Evolutionary conservation across 1,139 yeast species (phyloP).

Genomic region (Petasospora rhodanensis): DNA sequence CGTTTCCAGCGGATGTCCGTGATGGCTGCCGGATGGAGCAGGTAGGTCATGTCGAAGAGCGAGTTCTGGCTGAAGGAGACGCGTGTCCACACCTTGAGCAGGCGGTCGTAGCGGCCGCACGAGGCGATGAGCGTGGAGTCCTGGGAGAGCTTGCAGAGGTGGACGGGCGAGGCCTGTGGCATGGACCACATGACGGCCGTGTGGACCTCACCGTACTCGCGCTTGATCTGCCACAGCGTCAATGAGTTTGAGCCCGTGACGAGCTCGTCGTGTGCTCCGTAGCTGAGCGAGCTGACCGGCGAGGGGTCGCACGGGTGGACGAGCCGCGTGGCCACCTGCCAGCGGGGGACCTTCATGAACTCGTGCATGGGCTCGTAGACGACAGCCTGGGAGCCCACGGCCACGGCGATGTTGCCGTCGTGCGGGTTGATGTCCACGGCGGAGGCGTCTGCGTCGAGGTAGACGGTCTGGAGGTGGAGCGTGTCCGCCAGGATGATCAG

Average conservation of each 20-base stretch:
- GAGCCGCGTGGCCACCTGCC: slow-evolving; percentile 42
- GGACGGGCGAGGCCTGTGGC: slow-evolving; percentile 53
- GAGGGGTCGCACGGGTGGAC: slow-evolving; percentile 33
- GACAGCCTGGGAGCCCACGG: slow-evolving; percentile 30
- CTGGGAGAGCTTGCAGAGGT: slow-evolving; percentile 51
- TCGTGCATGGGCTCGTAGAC: slow-evolving; percentile 38
- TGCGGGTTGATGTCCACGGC: slow-evolving; percentile 58
- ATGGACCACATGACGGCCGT: slow-evolving; percentile 49
- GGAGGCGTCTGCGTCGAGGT: slow-evolving; percentile 60
- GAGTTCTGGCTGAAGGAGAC: slow-evolving; percentile 66
- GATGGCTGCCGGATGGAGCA: slow-evolving; percentile 61
- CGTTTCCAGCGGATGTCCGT: slow-evolving; percentile 53
- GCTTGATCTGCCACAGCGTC: slow-evolving; percentile 48
- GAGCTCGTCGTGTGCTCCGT: slow-evolving; percentile 66
- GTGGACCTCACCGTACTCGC: slow-evolving; percentile 40
- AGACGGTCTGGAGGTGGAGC: slow-evolving; percentile 68
- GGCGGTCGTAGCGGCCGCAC: slow-evolving; percentile 54
- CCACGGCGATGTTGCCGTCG: slow-evolving; percentile 49
- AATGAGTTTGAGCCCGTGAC: slow-evolving; percentile 56
- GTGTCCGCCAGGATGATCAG: slow-evolving; percentile 57
- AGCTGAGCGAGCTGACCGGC: slow-evolving; percentile 48
- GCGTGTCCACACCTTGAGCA: slow-evolving; percentile 78
- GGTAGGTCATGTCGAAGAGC: slow-evolving; percentile 65
- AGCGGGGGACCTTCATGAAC: slow-evolving; percentile 35
- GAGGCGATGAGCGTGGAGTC: slow-evolving; percentile 66